A percentile compares a stretch with the other conserved stretches of the same genome.
Conservation (phyloP, 805 yeast genomes). For the Pichia kluyveri region DNA sequence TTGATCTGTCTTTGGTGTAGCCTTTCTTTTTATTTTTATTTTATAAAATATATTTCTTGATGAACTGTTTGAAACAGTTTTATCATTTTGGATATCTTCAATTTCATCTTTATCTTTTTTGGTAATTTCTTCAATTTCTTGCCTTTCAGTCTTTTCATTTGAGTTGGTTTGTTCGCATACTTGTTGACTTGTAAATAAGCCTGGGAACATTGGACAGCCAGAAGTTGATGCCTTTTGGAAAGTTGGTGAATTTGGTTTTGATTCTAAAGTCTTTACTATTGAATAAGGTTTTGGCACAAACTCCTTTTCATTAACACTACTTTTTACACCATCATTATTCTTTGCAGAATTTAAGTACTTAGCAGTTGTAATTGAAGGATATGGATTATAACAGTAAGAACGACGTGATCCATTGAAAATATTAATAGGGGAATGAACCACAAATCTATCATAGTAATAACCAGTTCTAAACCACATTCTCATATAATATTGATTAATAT, state of each 20-base stretch:
- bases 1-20: constrained; percentile 9
- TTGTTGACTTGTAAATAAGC: neutral
- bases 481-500: constrained; percentile 9
- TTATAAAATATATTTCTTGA: constrained; percentile 17
- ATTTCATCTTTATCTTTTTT: neutral
- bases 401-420: constrained; percentile 2
- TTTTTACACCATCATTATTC: no score
- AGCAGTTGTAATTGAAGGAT: constrained; percentile 13
- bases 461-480: constrained; percentile 27
- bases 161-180: no score
- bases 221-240: neutral
- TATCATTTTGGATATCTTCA: neutral
- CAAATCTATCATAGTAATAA: constrained; percentile 31
- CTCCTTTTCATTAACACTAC: neutral
- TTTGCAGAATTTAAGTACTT: constrained; percentile 14
- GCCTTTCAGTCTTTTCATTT: no score
- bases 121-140: neutral
- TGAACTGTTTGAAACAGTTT: neutral
- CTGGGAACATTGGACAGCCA: constrained; percentile 6
- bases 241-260: neutral
- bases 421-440: constrained; percentile 26
- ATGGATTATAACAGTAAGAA: constrained; percentile 3
- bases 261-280: constrained; percentile 4
- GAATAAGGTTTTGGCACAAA: constrained; percentile 12
- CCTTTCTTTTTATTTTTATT: constrained; percentile 20